These are phyloP conservation scores for Aspergillus cavernicola DNA, from an alignment of 495 filamentous ascomycete genomes.

Conservation along the genomic window DNA sequence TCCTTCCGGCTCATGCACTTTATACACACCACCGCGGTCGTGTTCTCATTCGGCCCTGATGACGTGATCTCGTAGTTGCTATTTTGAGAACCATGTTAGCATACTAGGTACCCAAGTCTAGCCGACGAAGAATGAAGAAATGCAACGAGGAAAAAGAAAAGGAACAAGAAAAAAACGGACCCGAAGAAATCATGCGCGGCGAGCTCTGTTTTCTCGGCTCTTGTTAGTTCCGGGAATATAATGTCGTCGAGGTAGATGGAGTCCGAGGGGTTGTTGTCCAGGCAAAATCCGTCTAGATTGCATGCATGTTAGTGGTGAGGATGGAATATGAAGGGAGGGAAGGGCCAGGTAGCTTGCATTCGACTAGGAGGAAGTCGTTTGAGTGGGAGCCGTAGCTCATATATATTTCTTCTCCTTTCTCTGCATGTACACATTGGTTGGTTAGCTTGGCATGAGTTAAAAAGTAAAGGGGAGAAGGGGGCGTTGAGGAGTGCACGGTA, in stretches of 20 bases:
- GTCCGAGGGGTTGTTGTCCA: slow-evolving; percentile 59
- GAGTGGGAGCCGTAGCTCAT: slow-evolving; percentile 72
- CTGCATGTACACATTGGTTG: too few species aligned
- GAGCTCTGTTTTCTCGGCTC: slow-evolving; percentile 39
- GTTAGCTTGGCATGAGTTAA: too few species aligned
- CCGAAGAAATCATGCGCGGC: slow-evolving; percentile 52
- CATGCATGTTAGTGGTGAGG: neutral
- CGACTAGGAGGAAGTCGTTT: slow-evolving; percentile 70
- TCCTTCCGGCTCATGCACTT: slow-evolving; percentile 26
- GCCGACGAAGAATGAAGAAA: too few species aligned
- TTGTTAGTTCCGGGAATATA: slow-evolving; percentile 45
- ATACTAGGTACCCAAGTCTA: too few species aligned
- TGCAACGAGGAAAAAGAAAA: neutral
- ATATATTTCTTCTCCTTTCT: slow-evolving; percentile 61
- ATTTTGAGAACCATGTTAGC: neutral
- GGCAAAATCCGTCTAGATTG: slow-evolving; percentile 61
- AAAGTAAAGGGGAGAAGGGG: too few species aligned
- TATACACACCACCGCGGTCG: slow-evolving; percentile 52
- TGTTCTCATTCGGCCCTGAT: slow-evolving; percentile 42
- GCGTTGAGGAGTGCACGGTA: neutral
- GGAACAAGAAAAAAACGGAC: slow-evolving; percentile 9
- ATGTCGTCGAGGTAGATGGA: slow-evolving; percentile 57
- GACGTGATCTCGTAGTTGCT: slow-evolving; percentile 54
- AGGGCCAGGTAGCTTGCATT: slow-evolving; percentile 44
- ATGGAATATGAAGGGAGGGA: neutral